Evolutionary conservation across 2,329 filamentous ascomycete genomes (phyloP), one percentile per base, ranked within the genome.

Genomic region (Knufia fluminis): DNA sequence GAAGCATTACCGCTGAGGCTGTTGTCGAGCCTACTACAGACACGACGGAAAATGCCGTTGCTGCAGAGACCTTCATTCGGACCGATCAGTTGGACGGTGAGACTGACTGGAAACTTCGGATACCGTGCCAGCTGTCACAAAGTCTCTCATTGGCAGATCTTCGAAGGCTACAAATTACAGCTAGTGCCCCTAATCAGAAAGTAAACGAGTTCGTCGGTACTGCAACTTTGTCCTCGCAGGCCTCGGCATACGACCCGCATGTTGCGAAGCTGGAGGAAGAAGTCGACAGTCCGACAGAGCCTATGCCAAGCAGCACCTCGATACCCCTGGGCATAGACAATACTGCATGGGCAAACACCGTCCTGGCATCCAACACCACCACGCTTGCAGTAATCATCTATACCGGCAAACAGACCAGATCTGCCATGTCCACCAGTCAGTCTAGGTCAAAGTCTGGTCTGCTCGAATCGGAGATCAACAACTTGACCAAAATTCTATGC

Each of bases 81-180:
- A 98, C 94, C 1, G 92, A 98, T 66, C 92, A 98, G 64, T 76
- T 98, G 8, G 92, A 98, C 61, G 92, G 92, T 59, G 92, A 98
- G 69, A 98, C 92, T 0, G 92, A 98, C 63, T 98, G 92, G 94
- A 98, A 98, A 68, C 72, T 98, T 50, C 83, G 94, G 24, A 68
- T 97, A 31, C 89, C 92, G 1, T 92, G 89, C 10, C 80, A 86
- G 0, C 68, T 97, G 22, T 91, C 90, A 0, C 92, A 98, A 62
- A 77, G 73, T n/a, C 71, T 98, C 17, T 69, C 81, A 0, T 69
- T 82, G 1, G 78, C 79, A 40, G 86, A 95, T 57, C 82, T 95
- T 48, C 70, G 71, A 2, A 71, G 77, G 31, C 64, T 85, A 9
- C 73, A 72, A 38, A 79, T 98, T 43, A 86, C 83, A 2, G 92